Evolutionary conservation across 78 protist genomes (phyloP).

Genomic region (Dictyostelium firmibasis): DNA sequence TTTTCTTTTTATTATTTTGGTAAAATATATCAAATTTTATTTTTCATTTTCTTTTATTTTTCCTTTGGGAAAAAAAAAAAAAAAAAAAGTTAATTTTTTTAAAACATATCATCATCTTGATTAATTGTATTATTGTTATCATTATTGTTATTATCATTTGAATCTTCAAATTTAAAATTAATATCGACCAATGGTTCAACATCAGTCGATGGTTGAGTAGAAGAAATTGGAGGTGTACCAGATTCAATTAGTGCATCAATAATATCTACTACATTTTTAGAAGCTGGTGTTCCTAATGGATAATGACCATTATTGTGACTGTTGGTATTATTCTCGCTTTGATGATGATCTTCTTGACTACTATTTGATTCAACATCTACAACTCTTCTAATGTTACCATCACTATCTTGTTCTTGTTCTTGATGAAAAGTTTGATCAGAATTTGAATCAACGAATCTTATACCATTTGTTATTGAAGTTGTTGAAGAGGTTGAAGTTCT

Average conservation of each 20-base stretch:
- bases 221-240: conserved; percentile 34
- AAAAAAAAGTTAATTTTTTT: not conserved
- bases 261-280: conserved; percentile 5
- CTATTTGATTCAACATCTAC: not conserved
- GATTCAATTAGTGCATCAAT: not conserved
- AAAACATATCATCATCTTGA: conserved; percentile 8
- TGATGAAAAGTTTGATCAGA: not conserved
- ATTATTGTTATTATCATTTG: not conserved
- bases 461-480: not conserved
- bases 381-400: not conserved
- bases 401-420: not conserved
- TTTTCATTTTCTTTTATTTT: not conserved
- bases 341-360: not conserved
- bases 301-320: not conserved
- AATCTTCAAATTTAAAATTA: not conserved
- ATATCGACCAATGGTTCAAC: conserved; percentile 8
- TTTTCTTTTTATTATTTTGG: no score
- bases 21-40: no score
- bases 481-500: not conserved
- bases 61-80: not conserved
- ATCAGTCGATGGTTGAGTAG: not conserved
- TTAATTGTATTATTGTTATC: not conserved
- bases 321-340: not conserved
- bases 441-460: not conserved
- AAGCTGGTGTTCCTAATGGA: not conserved